phyloP scores from a whole-genome alignment of 176 grass and related monocot genomes.

The Tillandsia fasciculata region DNA sequence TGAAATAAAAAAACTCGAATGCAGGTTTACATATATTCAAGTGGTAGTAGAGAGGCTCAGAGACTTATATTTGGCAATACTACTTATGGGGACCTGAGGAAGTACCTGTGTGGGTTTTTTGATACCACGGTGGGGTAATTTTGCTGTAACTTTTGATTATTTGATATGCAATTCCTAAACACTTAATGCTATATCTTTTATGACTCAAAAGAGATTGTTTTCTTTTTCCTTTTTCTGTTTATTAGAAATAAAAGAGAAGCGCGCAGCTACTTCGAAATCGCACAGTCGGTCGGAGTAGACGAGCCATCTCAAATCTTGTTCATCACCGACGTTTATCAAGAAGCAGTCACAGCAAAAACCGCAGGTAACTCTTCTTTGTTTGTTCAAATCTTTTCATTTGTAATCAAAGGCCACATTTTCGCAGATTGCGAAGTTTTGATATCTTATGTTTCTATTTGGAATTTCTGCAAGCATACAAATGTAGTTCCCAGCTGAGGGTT shows the following conservation, averaged over 20 bases:
- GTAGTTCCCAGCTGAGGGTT: no score
- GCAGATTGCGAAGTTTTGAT: no score
- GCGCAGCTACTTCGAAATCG: slow-evolving; percentile 77
- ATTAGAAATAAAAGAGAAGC: slow-evolving; percentile 88
- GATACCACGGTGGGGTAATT: slow-evolving; percentile 82
- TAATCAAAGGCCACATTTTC: no score
- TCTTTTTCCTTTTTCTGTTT: slow-evolving; percentile 8
- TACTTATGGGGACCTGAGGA: slow-evolving; percentile 58
- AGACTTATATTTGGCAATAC: slow-evolving; percentile 92
- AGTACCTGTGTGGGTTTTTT: slow-evolving; percentile 84
- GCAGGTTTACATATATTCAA: slow-evolving; percentile 98
- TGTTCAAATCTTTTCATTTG: no score
- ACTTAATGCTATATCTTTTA: background rate
- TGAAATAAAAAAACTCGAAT: background rate
- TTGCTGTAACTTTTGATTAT: slow-evolving; percentile 19
- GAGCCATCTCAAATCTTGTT: slow-evolving; percentile 74
- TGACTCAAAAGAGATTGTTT: background rate
- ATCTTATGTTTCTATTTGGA: no score
- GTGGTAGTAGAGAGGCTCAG: slow-evolving; percentile 92
- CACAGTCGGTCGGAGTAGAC: slow-evolving; percentile 71
- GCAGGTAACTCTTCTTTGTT: slow-evolving; percentile 40
- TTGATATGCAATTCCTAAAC: background rate
- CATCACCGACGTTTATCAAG: slow-evolving; percentile 76
- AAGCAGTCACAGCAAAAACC: slow-evolving; percentile 70
- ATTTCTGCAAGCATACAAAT: no score